Evolutionary conservation across 2,329 filamentous ascomycete genomes (phyloP), one percentile per base, ranked within the genome.

Genomic region (Pyrenochaeta sp.): DNA sequence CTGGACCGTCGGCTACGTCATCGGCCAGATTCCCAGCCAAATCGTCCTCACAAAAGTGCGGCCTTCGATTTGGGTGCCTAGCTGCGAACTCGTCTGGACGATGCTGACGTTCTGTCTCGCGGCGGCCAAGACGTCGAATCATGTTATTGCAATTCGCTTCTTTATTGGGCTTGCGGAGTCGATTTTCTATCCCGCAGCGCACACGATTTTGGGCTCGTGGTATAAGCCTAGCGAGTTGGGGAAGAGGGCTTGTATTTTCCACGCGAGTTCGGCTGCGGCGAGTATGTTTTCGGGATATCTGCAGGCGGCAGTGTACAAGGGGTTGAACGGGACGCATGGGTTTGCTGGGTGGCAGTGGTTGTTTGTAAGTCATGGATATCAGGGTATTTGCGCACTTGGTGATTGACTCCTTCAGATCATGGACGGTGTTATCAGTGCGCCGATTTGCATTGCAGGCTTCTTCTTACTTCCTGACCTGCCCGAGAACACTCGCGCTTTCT

Each of bases 261-360:
- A 55, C 23, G 55, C 53, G 3, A 42, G 41, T 8, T 58, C 53
- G 2, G 53, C 55, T 5, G 55, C 51, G 9, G 59, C 57, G 4
- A 53, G 45, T 3, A 62, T 62, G 59, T 61, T 62, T 20, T 55
- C 59, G 2, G 59, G 59, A 4, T 50, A 52, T 6, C 48, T 61
- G 13, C 56, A 58, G 45, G 53, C 54, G 19, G 56, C 54, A 2
- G 54, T 60, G 2, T 50, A 58, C 26, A 42, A 58, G 23, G 48
- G 48, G 3, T 32, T 61, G 29, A 44, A 61, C 17, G 56, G 56
- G 2, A 43, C 49, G 11, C 38, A 46, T 14, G 50, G 50, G 1
- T 48, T 58, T 11, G 47, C 47, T 1, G 58, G 56, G 2, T 61
- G 58, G 58, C 55, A 58, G 22, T 61, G 58, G 58, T 36, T 61